Evolutionary conservation across 2,329 filamentous ascomycete genomes (phyloP).

Genomic region (Penicillium sp.): DNA sequence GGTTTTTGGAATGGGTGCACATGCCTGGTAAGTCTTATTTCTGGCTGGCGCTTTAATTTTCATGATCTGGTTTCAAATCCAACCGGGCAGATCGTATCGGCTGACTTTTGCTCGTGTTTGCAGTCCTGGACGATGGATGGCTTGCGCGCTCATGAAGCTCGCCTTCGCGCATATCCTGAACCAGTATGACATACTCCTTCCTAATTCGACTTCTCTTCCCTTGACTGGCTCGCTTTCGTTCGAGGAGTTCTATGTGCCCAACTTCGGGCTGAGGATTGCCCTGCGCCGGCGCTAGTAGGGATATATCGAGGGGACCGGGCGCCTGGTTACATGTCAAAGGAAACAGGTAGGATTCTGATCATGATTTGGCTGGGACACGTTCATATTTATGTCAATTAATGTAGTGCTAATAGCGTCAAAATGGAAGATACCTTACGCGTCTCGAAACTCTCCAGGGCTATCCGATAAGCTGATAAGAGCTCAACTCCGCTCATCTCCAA

Average conservation of each 20-base stretch:
- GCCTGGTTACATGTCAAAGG: background rate
- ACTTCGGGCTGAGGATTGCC: conserved; percentile 24
- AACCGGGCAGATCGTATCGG: conserved; percentile 7
- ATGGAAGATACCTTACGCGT: background rate
- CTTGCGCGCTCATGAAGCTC: conserved; percentile 18
- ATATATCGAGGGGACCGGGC: background rate
- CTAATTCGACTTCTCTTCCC: conserved; percentile 1
- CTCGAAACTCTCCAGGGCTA: background rate
- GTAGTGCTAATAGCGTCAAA: background rate
- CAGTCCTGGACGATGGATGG: conserved; percentile 23
- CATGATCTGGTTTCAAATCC: conserved; percentile 10
- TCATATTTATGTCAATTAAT: background rate
- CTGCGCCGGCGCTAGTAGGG: conserved; percentile 33
- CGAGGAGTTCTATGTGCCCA: conserved; percentile 23
- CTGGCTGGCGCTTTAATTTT: background rate
- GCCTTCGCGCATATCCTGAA: conserved; percentile 15
- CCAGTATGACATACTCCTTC: conserved; percentile 14
- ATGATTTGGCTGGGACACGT: background rate
- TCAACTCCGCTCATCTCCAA: background rate
- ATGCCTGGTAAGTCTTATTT: conserved; percentile 17
- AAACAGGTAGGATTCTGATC: background rate
- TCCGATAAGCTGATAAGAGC: background rate
- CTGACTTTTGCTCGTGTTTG: conserved; percentile 12
- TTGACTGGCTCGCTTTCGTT: conserved; percentile 20
- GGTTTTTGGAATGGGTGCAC: conserved; percentile 21